Conservation (phyloP, 2,329 filamentous ascomycete genomes). For the Botrytis deweyae region DNA sequence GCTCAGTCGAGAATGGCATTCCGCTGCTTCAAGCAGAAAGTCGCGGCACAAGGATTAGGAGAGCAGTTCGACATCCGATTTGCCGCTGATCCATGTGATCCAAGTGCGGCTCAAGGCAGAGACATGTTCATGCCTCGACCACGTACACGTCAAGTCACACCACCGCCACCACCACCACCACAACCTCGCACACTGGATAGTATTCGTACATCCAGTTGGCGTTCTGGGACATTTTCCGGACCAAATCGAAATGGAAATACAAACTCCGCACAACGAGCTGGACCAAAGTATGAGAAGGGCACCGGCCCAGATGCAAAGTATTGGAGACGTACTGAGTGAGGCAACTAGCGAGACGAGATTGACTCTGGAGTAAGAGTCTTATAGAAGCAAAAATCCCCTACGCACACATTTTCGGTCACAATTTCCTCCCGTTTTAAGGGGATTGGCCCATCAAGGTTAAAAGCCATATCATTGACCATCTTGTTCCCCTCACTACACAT, state of each 20-base stretch:
- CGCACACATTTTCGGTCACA: background rate
- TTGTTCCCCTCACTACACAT: background rate
- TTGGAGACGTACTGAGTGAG: background rate
- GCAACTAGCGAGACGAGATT: background rate
- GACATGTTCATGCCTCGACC: slow-evolving; percentile 12
- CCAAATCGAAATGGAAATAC: too few relatives aligned
- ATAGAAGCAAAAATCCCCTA: background rate
- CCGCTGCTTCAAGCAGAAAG: slow-evolving; percentile 17
- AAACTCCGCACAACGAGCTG: background rate
- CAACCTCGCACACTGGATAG: background rate
- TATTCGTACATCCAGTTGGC: background rate
- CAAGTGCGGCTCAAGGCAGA: background rate
- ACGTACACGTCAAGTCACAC: background rate
- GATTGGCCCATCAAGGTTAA: too few relatives aligned
- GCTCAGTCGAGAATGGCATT: slow-evolving; percentile 21
- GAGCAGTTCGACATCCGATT: slow-evolving; percentile 19
- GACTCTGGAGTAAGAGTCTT: background rate
- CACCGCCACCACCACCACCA: too few relatives aligned
- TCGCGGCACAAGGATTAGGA: background rate
- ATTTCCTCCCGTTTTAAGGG: background rate
- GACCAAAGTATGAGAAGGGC: slow-evolving; percentile 7
- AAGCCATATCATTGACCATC: background rate
- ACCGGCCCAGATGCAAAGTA: background rate
- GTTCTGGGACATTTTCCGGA: background rate
- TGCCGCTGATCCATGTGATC: slow-evolving; percentile 23